Evolutionary conservation across 202 grass and related monocot genomes (phyloP).

Genomic region (Carex arenaria): DNA sequence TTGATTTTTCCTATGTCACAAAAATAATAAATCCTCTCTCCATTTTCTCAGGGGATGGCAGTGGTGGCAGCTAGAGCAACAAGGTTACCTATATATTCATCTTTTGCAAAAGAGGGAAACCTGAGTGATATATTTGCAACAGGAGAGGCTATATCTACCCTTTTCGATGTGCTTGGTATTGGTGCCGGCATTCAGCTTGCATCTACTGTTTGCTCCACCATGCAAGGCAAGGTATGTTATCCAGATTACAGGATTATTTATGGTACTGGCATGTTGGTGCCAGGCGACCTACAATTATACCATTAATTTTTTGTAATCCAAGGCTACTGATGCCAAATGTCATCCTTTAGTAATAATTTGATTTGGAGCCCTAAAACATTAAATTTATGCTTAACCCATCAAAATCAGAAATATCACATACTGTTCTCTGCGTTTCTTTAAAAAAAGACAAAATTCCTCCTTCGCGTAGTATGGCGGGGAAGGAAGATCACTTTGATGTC

Average conservation of each 20-base stretch:
- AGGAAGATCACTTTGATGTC: background rate
- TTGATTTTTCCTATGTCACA: background rate
- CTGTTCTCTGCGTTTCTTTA: background rate
- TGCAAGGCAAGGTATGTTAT: constrained; percentile 76
- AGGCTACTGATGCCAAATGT: background rate
- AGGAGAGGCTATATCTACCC: constrained; percentile 96
- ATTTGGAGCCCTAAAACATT: background rate
- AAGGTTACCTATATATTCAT: constrained; percentile 89
- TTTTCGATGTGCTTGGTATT: constrained; percentile 83
- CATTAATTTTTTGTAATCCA: background rate
- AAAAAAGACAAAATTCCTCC: background rate
- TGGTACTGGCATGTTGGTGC: background rate
- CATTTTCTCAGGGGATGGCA: constrained; percentile 69
- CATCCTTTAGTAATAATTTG: background rate
- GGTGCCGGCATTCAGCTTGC: constrained; percentile 82
- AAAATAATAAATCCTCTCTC: background rate
- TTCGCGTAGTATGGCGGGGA: background rate
- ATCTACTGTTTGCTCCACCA: constrained; percentile 85
- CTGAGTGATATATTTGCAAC: constrained; percentile 96
- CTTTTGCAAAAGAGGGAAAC: constrained; percentile 98
- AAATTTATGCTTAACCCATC: background rate
- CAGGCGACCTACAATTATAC: background rate
- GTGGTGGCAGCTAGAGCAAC: constrained; percentile 89
- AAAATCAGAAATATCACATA: background rate
- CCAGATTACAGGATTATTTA: background rate